These are phyloP conservation scores for Craterostigma plantagineum DNA, from an alignment of 257 asterid species.

Conservation along the genomic window DNA sequence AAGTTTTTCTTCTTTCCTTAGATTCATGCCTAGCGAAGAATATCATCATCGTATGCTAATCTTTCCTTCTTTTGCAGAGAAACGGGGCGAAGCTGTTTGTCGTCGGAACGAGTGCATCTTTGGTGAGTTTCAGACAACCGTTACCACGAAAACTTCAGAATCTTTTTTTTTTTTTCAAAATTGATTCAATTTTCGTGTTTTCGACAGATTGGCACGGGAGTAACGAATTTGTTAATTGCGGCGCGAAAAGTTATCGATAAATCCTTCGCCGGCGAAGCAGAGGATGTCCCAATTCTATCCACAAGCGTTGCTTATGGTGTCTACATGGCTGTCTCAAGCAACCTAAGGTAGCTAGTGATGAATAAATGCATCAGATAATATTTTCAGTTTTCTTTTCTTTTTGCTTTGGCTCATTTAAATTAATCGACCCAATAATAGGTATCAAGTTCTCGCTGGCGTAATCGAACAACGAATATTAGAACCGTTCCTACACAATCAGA, in stretches of 20 bases:
- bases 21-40: constrained; percentile 8
- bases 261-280: constrained; percentile 72
- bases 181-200: constrained; percentile 1
- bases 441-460: constrained; percentile 83
- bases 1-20: neutral
- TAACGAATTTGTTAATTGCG: constrained; percentile 47
- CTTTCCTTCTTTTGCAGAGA: constrained; percentile 36
- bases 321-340: constrained; percentile 89
- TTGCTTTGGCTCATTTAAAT: constrained; percentile 1
- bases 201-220: constrained; percentile 78
- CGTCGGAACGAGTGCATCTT: constrained; percentile 84
- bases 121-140: constrained; percentile 43
- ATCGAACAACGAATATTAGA: constrained; percentile 75
- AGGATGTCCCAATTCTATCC: constrained; percentile 59
- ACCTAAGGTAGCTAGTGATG: constrained; percentile 43
- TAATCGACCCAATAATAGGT: constrained; percentile 25
- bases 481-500: constrained; percentile 72
- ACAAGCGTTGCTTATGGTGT: constrained; percentile 85
- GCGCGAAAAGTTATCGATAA: constrained; percentile 67
- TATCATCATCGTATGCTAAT: too few relatives aligned
- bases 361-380: neutral
- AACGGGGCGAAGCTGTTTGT: constrained; percentile 81
- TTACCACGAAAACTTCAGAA: neutral
- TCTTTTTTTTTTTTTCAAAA: too few relatives aligned
- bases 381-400: neutral